phyloP scores from a whole-genome alignment of 1,139 yeast genomes.

The Debaryomyces nepalensis region DNA sequence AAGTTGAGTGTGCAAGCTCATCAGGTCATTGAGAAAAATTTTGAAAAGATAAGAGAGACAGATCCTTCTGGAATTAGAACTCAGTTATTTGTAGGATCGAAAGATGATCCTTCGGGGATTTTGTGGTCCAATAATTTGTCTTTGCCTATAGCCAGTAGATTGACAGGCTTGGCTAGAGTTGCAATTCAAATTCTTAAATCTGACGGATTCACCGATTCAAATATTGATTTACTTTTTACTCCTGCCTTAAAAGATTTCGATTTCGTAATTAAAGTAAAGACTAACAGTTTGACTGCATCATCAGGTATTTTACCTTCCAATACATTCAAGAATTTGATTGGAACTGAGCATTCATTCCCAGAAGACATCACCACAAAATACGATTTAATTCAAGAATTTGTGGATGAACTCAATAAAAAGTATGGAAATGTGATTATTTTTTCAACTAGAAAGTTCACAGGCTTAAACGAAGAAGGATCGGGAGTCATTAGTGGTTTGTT shows the following conservation, averaged over 20 bases:
- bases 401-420: slow-evolving; percentile 58
- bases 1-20: slow-evolving; percentile 64
- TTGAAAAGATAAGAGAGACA: slow-evolving; percentile 64
- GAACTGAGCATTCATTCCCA: slow-evolving; percentile 45
- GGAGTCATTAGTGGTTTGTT: slow-evolving; percentile 80
- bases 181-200: slow-evolving; percentile 59
- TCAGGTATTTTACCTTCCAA: slow-evolving; percentile 61
- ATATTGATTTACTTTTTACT: slow-evolving; percentile 64
- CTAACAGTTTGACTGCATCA: slow-evolving; percentile 45
- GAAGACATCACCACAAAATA: slow-evolving; percentile 49
- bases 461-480: slow-evolving; percentile 51
- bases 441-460: slow-evolving; percentile 59
- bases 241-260: slow-evolving; percentile 88
- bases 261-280: slow-evolving; percentile 65
- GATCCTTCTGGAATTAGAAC: slow-evolving; percentile 84
- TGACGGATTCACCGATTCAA: slow-evolving; percentile 48
- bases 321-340: slow-evolving; percentile 67
- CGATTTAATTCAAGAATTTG: slow-evolving; percentile 61
- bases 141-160: slow-evolving; percentile 81
- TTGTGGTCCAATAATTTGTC: slow-evolving; percentile 76
- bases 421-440: slow-evolving; percentile 62
- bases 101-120: slow-evolving; percentile 81
- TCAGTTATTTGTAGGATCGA: slow-evolving; percentile 82
- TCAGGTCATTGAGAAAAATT: slow-evolving; percentile 66
- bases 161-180: slow-evolving; percentile 85